Evolutionary conservation across 805 yeast species (phyloP).

Genomic region (Wickerhamiella parazyma): DNA sequence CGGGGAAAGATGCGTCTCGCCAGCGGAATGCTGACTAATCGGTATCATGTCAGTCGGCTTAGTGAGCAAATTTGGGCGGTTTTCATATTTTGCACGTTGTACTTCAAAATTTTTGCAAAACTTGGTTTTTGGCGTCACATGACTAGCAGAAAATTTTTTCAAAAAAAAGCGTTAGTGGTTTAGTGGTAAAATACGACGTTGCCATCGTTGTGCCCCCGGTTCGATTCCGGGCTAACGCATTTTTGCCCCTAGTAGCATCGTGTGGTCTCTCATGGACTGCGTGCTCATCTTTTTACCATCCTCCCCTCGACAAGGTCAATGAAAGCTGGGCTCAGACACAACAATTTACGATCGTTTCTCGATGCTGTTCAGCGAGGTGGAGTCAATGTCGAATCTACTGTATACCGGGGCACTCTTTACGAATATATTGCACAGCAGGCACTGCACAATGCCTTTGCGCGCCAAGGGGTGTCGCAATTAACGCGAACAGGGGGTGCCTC

Average conservation of each 20-base stretch:
- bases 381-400: slow-evolving; percentile 7
- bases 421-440: slow-evolving; percentile 10
- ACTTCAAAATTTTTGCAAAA: too few relatives aligned
- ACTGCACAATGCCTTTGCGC: background rate
- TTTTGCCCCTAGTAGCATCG: background rate
- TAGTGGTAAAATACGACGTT: slow-evolving; percentile 11
- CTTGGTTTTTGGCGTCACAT: background rate
- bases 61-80: background rate
- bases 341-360: background rate
- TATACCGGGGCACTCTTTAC: slow-evolving; percentile 12
- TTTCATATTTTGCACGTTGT: too few relatives aligned
- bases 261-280: background rate
- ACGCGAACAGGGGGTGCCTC: slow-evolving; percentile 10
- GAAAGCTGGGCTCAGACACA: slow-evolving; percentile 1
- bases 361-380: background rate
- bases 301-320: background rate
- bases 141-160: too few relatives aligned
- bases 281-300: background rate
- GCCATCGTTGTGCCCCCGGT: slow-evolving; percentile 14
- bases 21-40: too few relatives aligned
- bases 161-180: slow-evolving; percentile 6
- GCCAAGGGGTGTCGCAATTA: slow-evolving; percentile 5
- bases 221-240: slow-evolving; percentile 13
- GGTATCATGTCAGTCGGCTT: too few relatives aligned
- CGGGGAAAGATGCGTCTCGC: too few relatives aligned